Percentiles rank a stretch among this genome's conserved stretches.
phyloP scores from a whole-genome alignment of 371 early-diverging fungal species.

The Apophysomyces ossiformis region DNA sequence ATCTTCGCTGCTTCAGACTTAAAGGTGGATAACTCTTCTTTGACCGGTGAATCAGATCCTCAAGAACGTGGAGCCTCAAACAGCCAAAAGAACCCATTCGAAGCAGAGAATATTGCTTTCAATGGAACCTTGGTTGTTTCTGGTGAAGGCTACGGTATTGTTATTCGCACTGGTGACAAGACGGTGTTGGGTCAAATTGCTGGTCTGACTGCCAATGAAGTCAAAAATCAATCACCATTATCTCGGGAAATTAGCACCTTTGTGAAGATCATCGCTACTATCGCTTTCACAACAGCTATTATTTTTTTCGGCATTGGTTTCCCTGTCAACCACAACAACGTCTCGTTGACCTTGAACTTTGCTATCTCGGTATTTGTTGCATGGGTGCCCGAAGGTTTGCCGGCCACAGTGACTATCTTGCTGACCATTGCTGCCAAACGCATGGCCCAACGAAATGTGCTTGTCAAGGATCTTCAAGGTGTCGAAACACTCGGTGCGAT shows the following conservation, averaged over 20 bases:
- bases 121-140: constrained; percentile 86
- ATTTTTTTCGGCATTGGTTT: constrained; percentile 85
- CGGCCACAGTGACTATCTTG: constrained; percentile 89
- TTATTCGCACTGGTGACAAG: constrained; percentile 88
- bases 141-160: constrained; percentile 92
- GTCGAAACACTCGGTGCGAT: constrained; percentile 97
- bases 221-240: constrained; percentile 72
- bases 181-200: constrained; percentile 97
- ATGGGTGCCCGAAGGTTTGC: constrained; percentile 91
- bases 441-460: constrained; percentile 85
- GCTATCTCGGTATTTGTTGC: constrained; percentile 90
- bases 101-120: constrained; percentile 90
- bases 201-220: constrained; percentile 79
- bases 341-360: constrained; percentile 80
- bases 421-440: constrained; percentile 94
- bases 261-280: constrained; percentile 83
- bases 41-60: constrained; percentile 95
- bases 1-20: constrained; percentile 79
- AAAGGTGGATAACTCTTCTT: constrained; percentile 96
- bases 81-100: constrained; percentile 77
- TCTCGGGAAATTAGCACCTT: constrained; percentile 77
- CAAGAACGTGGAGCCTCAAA: constrained; percentile 73
- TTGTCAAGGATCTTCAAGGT: constrained; percentile 94
- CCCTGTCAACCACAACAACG: constrained; percentile 56
- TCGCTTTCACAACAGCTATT: constrained; percentile 77